Base-by-base conservation (phyloP, 2,329 filamentous ascomycete species). In the Colletotrichum phormii region DNA sequence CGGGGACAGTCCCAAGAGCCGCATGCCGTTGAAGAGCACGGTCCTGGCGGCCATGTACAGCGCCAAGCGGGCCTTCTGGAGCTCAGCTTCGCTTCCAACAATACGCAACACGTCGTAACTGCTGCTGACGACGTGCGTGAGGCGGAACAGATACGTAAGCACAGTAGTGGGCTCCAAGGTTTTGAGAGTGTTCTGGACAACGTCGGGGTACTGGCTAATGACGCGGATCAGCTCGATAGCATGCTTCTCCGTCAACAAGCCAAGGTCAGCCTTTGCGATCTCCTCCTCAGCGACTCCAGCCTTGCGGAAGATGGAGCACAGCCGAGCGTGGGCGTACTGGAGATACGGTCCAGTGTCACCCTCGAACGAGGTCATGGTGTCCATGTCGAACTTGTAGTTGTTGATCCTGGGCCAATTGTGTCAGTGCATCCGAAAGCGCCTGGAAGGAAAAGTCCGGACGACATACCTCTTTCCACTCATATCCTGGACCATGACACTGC, bases 401-500 rank as follows among this genome's bases (percentile, higher is more conserved):
- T 90, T 90, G 81, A 90, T 89, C 78, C 90, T 88, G 67, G 51
- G 55, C 12, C 29, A 51, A 35, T 35, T 35, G 33, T 71, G 71
- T 63, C 59, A 74, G 71, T 51, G 77, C 67, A 37, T 75, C 62
- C 18, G 75, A 62, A 35, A 76, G 71, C 15, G 72, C 71, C 35
- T 72, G 67, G 37, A 63, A 46, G 12, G 70, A 72, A 54, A 57
- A 67, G 54, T 55, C 24, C 59, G 53, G 65, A 77, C 55, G 66
- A 65, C 88, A 76, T 83, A 93, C 92, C 94, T 90, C 90, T 98
- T 98, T 81, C 96, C 97, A 76, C 90, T 93, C 95, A 98, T 98
- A 80, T 98, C 97, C 84, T 98, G 96, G 24, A 98, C 95, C 95
- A 98, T 98, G 80, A 98, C 96, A 80, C 94, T 93, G 75, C 93